Evolutionary conservation across 805 yeast species (phyloP).

Genomic region (Yarrowia keelungensis): DNA sequence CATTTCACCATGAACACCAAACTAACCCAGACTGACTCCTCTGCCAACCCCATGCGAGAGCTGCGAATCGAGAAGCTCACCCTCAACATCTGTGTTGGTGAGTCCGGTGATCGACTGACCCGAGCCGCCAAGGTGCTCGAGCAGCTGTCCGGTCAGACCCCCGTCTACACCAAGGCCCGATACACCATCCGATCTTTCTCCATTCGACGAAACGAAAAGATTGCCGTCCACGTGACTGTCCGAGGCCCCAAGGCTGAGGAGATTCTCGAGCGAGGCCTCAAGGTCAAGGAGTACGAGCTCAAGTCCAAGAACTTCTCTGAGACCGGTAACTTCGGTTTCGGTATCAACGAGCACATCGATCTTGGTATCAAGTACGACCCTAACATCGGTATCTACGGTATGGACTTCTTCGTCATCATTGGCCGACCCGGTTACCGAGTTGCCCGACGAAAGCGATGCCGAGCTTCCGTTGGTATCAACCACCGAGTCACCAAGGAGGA

Average conservation of each 20-base stretch:
- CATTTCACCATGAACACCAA: not conserved
- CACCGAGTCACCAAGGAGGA: constrained; percentile 94
- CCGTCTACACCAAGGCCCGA: constrained; percentile 99
- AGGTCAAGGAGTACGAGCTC: constrained; percentile 99
- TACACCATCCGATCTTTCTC: constrained; percentile 99
- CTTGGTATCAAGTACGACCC: constrained; percentile 99
- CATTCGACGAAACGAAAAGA: constrained; percentile 99
- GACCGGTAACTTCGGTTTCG: constrained; percentile 99
- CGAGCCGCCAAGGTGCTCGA: constrained; percentile 99
- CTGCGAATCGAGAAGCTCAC: constrained; percentile 99
- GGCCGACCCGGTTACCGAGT: constrained; percentile 99
- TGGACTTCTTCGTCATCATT: constrained; percentile 98
- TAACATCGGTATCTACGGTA: constrained; percentile 99
- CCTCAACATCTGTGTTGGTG: constrained; percentile 99
- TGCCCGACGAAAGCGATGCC: constrained; percentile 91
- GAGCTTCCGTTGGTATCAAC: constrained; percentile 84
- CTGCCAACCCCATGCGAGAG: constrained; percentile 93
- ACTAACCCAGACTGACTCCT: constrained; percentile 49
- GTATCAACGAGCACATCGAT: constrained; percentile 99
- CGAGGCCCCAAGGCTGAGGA: constrained; percentile 99
- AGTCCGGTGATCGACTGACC: constrained; percentile 99
- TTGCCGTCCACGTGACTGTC: constrained; percentile 98
- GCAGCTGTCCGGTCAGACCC: constrained; percentile 99
- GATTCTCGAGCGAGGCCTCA: constrained; percentile 99
- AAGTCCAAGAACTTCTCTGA: constrained; percentile 92